Evolutionary conservation across 129 eudicot species (phyloP), one percentile per base, ranked within the genome.

Genomic region (Lactuca sativa): DNA sequence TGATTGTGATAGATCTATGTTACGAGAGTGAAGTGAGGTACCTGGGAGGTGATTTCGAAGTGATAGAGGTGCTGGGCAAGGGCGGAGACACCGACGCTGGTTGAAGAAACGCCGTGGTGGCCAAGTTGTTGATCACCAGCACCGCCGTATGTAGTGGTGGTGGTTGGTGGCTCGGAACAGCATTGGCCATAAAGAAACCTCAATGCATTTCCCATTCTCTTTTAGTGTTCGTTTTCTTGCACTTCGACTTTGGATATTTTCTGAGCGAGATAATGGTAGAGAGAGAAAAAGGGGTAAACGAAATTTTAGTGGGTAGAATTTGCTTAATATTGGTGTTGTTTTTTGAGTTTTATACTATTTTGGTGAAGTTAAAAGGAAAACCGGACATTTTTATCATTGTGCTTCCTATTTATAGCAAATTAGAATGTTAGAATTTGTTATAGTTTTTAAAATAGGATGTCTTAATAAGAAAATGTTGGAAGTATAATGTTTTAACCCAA

Each of bases 41-140:
- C 97, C 95, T 92, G 87, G 60, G 86, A 83, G 64, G 90, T 88
- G 77, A 80, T 85, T 69, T 88, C 91, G 40, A 82, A 91, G 83
- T 82, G 83, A 58, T 86, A 83, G 57, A 92, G 89, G 83, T 89
- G 90, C 44, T 77, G 96, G 36, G 91, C 93, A 13, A 91, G 83
- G 49, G 91, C 87, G n/a, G 91, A 88, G 77, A 86, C 84, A 9
- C 86, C 90, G 62, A 59, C 90, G 66, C 77, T 84, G 56, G 81
- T 36, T 1, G 85, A 57, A 12, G 83, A 77, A 68, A 85, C 90
- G 32, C 87, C 87, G 73, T 88, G 92, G 81, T 77, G 83, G 77
- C 88, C 87, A 17, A 69, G 57, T 6, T 77, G 62, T n/a, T 70
- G 55, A 51, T 70, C 74, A 17, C 76, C 91, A 10, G 13, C 47